Evolutionary conservation across 345 rosid species (phyloP).

Genomic region (Dipteronia sinensis): DNA sequence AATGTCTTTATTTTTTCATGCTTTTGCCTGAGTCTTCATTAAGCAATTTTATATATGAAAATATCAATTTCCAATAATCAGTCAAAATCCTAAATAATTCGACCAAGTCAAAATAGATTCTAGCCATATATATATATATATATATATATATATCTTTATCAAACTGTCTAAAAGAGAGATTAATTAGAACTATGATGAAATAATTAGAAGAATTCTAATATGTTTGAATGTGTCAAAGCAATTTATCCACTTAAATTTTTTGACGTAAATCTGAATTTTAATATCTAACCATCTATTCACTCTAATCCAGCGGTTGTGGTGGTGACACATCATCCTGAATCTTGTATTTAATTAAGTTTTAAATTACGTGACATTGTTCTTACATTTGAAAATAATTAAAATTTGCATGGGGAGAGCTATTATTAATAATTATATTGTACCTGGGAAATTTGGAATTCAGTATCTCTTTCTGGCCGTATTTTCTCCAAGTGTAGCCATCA

Average conservation of each 20-base stretch:
- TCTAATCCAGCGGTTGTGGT: not conserved
- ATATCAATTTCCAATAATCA: not conserved
- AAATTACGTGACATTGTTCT: no score
- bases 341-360: no score
- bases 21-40: not conserved
- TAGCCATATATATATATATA: not conserved
- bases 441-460: slow-evolving; percentile 69
- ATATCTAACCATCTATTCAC: no score
- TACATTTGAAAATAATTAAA: no score
- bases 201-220: not conserved
- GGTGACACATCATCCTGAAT: not conserved
- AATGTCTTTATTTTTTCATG: not conserved
- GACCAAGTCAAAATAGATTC: slow-evolving; percentile 22
- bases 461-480: slow-evolving; percentile 92
- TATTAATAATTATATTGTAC: slow-evolving; percentile 31
- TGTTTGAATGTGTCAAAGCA: slow-evolving; percentile 11
- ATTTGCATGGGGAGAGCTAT: no score
- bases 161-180: not conserved
- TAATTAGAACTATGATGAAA: not conserved
- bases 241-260: not conserved
- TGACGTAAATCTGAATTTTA: not conserved
- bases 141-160: not conserved
- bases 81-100: not conserved
- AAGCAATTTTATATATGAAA: not conserved
- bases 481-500: slow-evolving; percentile 81